phyloP scores from a whole-genome alignment of 1,284 basidiomycete species.

The Xerocomus minutiporus region DNA sequence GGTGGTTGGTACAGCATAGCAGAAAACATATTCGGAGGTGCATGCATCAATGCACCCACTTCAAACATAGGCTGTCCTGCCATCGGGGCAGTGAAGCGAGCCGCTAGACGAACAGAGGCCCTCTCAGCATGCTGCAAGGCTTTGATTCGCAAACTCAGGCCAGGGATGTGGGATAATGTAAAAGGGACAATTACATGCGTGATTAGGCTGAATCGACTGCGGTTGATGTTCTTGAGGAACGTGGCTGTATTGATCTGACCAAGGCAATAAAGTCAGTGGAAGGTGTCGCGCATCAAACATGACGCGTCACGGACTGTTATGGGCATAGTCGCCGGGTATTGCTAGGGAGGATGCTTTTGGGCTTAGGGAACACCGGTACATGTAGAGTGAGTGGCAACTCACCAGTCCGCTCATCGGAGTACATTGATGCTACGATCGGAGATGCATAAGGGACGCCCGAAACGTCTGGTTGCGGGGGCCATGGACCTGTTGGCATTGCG shows the following conservation, averaged over 20 bases:
- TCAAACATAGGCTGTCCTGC: conserved; percentile 34
- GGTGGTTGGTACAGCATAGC: conserved; percentile 28
- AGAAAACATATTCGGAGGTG: conserved; percentile 27
- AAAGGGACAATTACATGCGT: conserved; percentile 33
- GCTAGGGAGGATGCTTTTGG: conserved; percentile 23
- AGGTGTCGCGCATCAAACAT: neutral
- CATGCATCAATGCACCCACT: conserved; percentile 33
- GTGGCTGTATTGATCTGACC: conserved; percentile 29
- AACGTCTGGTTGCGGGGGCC: conserved; percentile 30
- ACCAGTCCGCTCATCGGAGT: conserved; percentile 46
- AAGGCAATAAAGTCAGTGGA: conserved; percentile 17
- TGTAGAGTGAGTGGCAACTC: conserved; percentile 18
- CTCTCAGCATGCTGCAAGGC: conserved; percentile 50
- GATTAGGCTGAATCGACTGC: conserved; percentile 28
- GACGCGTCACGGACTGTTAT: conserved; percentile 30
- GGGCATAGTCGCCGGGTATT: conserved; percentile 28
- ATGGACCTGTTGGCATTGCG: conserved; percentile 21
- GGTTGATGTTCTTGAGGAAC: conserved; percentile 30
- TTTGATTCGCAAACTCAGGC: conserved; percentile 27
- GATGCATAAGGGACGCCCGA: conserved; percentile 34
- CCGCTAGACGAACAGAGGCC: conserved; percentile 52
- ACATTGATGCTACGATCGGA: conserved; percentile 38
- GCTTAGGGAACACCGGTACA: conserved; percentile 14
- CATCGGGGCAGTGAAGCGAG: conserved; percentile 41
- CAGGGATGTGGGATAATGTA: conserved; percentile 8